Base-by-base conservation (phyloP, 2,329 filamentous ascomycete genomes). In the Hymenoscyphus albidus region DNA sequence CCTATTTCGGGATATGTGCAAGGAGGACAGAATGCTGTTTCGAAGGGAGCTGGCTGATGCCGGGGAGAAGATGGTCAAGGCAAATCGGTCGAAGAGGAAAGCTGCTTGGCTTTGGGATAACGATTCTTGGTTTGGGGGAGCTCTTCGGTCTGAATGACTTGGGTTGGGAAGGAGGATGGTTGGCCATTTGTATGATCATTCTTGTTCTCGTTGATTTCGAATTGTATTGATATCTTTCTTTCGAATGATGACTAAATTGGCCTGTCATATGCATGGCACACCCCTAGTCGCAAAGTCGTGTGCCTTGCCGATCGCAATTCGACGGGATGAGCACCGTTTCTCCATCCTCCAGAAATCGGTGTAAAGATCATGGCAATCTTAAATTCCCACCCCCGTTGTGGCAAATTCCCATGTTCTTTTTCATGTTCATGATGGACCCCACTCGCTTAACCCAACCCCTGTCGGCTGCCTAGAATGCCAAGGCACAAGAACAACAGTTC, bases 21-120 rank as follows among this genome's bases (percentile, higher is more conserved):
- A 40, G 31, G 64, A 63, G 48, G 62, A 68, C 58, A 66, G 58
- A 54, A 40, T 35, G 58, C 6, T 63, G 18, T 54, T 62, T 54
- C 60, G 66, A 18, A 65, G 63, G 62, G 68, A 68, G 56, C 27
- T 66, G 59, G 62, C 61, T 6, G 63, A 67, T 51, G 44, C 22
- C 14, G 67, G 62, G 16, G 62, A 69, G 58, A 58, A 58, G 31
- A 56, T 64, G 48, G 64, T 62, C 22, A 22, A 55, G 32, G 22
- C 56, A n/a, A 57, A 63, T 31, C 42, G 58, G 38, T 58, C 31
- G 39, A 48, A 62, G 54, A 63, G 54, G 38, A 59, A 18, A 44
- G 61, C 44, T 51, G 44, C 9, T 5, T 51, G 27, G 18, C n/a
- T 51, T 51, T 48, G 42, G 42, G 44, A 22, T 22, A 22, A 18